These are phyloP conservation scores for Alternaria sp. DNA, from an alignment of 2,329 filamentous ascomycete species.

Conservation along the genomic window DNA sequence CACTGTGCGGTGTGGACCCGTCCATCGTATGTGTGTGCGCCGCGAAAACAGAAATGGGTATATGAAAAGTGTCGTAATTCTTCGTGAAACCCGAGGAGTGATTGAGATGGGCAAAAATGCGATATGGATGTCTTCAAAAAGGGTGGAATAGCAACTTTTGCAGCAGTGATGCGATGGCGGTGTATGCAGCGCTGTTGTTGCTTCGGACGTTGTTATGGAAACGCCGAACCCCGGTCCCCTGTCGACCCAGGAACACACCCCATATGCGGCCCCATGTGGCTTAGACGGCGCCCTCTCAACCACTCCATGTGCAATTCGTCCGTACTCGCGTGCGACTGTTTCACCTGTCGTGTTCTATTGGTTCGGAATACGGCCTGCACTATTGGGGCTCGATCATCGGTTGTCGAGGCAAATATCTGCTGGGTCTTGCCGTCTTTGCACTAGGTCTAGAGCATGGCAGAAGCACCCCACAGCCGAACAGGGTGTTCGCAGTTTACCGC, in stretches of 20 bases:
- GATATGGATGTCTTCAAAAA: slow-evolving; percentile 27
- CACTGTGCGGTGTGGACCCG: slow-evolving; percentile 44
- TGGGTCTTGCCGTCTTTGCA: slow-evolving; percentile 1
- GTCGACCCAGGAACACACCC: slow-evolving; percentile 15
- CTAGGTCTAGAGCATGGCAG: slow-evolving; percentile 11
- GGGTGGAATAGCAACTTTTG: slow-evolving; percentile 18
- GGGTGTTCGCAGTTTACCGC: slow-evolving; percentile 8
- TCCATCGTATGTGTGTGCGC: slow-evolving; percentile 37
- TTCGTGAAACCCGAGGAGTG: slow-evolving; percentile 16
- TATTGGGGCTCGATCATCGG: not conserved
- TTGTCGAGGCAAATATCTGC: slow-evolving; percentile 8
- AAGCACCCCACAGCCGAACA: slow-evolving; percentile 5
- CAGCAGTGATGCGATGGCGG: slow-evolving; percentile 11
- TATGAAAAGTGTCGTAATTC: slow-evolving; percentile 2
- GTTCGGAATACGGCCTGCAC: slow-evolving; percentile 1
- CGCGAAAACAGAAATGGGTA: slow-evolving; percentile 7
- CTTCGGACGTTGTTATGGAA: slow-evolving; percentile 19
- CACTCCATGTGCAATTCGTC: slow-evolving; percentile 1
- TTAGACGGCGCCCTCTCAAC: slow-evolving; percentile 11
- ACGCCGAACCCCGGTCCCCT: slow-evolving; percentile 8
- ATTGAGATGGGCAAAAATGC: slow-evolving; percentile 20
- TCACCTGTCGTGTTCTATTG: slow-evolving; percentile 7
- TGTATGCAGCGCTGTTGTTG: slow-evolving; percentile 18
- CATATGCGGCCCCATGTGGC: slow-evolving; percentile 11
- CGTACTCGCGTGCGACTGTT: slow-evolving; percentile 9